Percentiles rank a stretch among this genome's conserved stretches.
These are phyloP conservation scores for Ammopiptanthus mongolicus DNA, from an alignment of 306 rosid genomes.

Conservation along the genomic window DNA sequence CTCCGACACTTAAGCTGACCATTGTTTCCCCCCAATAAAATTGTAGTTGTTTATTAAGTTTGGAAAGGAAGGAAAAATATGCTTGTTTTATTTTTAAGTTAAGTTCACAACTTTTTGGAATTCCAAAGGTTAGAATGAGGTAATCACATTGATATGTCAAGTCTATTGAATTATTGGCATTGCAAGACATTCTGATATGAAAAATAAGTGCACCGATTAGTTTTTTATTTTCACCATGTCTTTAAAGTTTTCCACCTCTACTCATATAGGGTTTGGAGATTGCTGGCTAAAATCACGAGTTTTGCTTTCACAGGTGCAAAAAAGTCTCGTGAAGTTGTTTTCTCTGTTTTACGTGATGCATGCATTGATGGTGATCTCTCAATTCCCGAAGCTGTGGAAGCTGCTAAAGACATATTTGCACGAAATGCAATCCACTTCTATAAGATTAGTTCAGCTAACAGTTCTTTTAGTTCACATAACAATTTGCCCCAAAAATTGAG, in stretches of 20 bases:
- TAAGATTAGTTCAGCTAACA: slow-evolving; percentile 35
- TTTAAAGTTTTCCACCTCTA: not conserved
- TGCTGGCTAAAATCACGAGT: not conserved
- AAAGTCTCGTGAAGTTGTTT: slow-evolving; percentile 70
- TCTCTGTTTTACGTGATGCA: slow-evolving; percentile 65
- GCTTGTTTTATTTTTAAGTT: too few relatives aligned
- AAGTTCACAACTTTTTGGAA: not conserved
- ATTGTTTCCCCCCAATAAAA: not conserved
- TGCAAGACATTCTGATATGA: not conserved
- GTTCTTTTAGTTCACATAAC: slow-evolving; percentile 20
- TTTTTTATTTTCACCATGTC: not conserved
- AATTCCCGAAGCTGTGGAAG: slow-evolving; percentile 68
- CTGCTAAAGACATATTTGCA: slow-evolving; percentile 69
- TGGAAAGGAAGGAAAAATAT: not conserved
- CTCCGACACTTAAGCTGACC: not conserved
- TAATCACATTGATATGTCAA: not conserved
- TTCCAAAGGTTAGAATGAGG: not conserved
- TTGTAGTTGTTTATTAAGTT: not conserved
- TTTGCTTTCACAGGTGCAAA: slow-evolving; percentile 66
- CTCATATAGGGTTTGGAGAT: not conserved
- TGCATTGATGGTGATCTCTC: slow-evolving; percentile 80
- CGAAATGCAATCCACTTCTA: slow-evolving; percentile 66
- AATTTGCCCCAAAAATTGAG: slow-evolving; percentile 30
- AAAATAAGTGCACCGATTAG: not conserved
- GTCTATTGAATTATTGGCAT: not conserved